Conservation (phyloP, 2,329 filamentous ascomycete species). For the Alternaria ethzedia region DNA sequence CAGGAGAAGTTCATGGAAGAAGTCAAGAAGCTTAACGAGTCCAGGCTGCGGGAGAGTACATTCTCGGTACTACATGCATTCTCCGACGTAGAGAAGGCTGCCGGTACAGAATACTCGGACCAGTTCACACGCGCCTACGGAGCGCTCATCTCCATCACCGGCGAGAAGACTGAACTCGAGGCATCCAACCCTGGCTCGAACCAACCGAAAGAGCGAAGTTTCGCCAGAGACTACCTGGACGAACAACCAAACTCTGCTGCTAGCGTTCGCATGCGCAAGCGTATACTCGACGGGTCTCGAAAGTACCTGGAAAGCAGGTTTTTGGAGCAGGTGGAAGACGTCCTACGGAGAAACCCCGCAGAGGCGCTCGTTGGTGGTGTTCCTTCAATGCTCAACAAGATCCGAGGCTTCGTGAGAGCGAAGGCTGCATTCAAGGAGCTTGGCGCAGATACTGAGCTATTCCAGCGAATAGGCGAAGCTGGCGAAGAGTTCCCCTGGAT, state of each 20-base stretch:
- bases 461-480: conserved; percentile 70
- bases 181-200: conserved; percentile 63
- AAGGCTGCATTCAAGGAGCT: conserved; percentile 82
- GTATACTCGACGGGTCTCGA: conserved; percentile 80
- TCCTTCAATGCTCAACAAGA: conserved; percentile 86
- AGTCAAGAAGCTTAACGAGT: conserved; percentile 77
- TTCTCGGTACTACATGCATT: conserved; percentile 81
- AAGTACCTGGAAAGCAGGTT: conserved; percentile 82
- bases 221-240: conserved; percentile 77
- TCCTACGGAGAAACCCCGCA: conserved; percentile 81
- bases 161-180: conserved; percentile 65
- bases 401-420: conserved; percentile 89
- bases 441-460: conserved; percentile 77
- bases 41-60: conserved; percentile 68
- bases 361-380: conserved; percentile 90
- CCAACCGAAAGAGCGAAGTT: conserved; percentile 77
- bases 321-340: conserved; percentile 74
- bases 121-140: conserved; percentile 84
- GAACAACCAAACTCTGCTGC: conserved; percentile 70
- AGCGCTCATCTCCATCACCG: conserved; percentile 78
- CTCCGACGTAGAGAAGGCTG: conserved; percentile 72
- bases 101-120: conserved; percentile 72
- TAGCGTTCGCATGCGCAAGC: conserved; percentile 73
- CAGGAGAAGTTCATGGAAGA: conserved; percentile 81
- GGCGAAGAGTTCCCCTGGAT: conserved; percentile 89